These are phyloP conservation scores for Vaccinium darrowii DNA, from an alignment of 148 eudicot genomes.

Conservation along the genomic window DNA sequence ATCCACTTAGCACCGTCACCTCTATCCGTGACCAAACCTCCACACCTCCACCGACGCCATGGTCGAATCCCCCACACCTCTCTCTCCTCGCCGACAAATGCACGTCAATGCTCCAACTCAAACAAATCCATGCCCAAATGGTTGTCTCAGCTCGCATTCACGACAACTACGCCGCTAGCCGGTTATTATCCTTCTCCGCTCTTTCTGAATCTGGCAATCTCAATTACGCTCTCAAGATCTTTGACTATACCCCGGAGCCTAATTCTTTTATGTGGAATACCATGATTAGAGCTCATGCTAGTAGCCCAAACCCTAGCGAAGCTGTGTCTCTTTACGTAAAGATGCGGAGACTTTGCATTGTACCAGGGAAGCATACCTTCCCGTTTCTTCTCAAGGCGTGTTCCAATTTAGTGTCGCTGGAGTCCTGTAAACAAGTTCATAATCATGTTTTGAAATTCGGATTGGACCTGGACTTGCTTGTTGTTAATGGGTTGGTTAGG, in stretches of 20 bases:
- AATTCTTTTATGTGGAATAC: slow-evolving; percentile 82
- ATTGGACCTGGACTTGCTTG: slow-evolving; percentile 53
- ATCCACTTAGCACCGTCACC: not conserved
- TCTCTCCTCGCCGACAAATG: slow-evolving; percentile 62
- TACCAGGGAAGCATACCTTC: slow-evolving; percentile 68
- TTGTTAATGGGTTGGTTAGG: slow-evolving; percentile 60
- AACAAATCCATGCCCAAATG: slow-evolving; percentile 79
- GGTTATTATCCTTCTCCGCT: slow-evolving; percentile 56
- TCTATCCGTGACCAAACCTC: slow-evolving; percentile 1
- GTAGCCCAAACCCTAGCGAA: slow-evolving; percentile 32
- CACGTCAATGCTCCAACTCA: slow-evolving; percentile 54
- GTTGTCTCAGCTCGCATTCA: slow-evolving; percentile 52
- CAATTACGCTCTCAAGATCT: slow-evolving; percentile 50
- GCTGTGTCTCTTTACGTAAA: slow-evolving; percentile 49
- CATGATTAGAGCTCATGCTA: slow-evolving; percentile 61
- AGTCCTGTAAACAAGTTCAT: slow-evolving; percentile 50
- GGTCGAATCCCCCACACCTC: slow-evolving; percentile 25
- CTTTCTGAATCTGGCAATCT: slow-evolving; percentile 55
- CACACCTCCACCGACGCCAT: not conserved
- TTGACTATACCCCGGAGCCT: slow-evolving; percentile 38
- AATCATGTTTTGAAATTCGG: slow-evolving; percentile 49
- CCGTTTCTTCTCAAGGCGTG: slow-evolving; percentile 73
- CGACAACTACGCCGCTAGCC: slow-evolving; percentile 68
- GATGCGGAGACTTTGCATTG: slow-evolving; percentile 45
- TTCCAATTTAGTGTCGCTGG: slow-evolving; percentile 27